Evolutionary conservation across 2,329 filamentous ascomycete genomes (phyloP).

Genomic region (Fusarium hainanense): DNA sequence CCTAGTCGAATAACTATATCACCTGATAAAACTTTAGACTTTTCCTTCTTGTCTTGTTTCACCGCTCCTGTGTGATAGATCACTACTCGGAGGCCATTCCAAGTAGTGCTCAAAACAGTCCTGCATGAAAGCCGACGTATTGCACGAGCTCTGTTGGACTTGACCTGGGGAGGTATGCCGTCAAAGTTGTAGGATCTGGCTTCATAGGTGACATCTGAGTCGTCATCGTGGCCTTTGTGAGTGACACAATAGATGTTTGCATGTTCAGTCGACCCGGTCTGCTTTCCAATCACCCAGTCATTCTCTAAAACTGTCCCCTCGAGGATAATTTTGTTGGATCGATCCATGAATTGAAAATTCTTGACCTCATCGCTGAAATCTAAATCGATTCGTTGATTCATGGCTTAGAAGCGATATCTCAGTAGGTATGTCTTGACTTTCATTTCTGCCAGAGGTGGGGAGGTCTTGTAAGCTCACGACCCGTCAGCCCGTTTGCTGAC

Average conservation of each 20-base stretch:
- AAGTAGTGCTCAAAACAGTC: neutral
- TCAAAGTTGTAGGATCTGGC: neutral
- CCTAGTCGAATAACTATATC: no score
- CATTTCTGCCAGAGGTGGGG: neutral
- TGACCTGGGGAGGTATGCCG: neutral
- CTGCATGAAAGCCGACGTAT: neutral
- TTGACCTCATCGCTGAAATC: accelerated
- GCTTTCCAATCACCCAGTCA: neutral
- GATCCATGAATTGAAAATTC: accelerated
- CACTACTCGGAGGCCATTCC: neutral
- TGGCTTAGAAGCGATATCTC: neutral
- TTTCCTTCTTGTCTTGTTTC: neutral
- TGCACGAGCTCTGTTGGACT: neutral
- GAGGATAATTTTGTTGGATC: accelerated
- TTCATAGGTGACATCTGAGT: neutral
- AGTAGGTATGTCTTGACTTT: neutral
- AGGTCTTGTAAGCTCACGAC: neutral
- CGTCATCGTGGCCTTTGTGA: neutral
- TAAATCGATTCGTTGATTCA: accelerated
- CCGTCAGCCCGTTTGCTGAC: neutral
- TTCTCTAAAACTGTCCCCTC: neutral
- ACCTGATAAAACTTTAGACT: no score
- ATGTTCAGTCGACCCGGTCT: neutral
- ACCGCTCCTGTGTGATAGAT: neutral
- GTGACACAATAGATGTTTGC: neutral